Evolutionary conservation across 2,329 filamentous ascomycete species (phyloP).

Genomic region (Sclerotinia glacialis): DNA sequence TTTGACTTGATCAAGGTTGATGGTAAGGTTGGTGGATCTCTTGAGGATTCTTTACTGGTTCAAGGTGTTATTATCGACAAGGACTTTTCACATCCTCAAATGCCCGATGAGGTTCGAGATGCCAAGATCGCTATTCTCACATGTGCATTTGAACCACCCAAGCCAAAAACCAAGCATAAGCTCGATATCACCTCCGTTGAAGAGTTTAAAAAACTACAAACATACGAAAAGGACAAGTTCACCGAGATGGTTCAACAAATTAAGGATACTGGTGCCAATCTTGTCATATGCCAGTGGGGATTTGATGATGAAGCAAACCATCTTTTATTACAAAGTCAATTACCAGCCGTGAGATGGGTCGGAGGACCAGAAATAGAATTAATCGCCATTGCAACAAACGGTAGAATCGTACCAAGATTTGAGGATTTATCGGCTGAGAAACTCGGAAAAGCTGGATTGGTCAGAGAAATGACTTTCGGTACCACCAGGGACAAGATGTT

Average conservation of each 20-base stretch:
- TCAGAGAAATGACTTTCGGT: constrained; percentile 93
- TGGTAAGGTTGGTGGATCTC: constrained; percentile 89
- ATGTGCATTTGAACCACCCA: constrained; percentile 96
- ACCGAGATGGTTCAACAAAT: constrained; percentile 98
- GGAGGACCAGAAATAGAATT: constrained; percentile 97
- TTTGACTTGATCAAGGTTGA: constrained; percentile 99
- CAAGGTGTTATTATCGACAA: constrained; percentile 99
- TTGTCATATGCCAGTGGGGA: constrained; percentile 98
- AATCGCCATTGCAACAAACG: constrained; percentile 97
- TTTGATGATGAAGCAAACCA: constrained; percentile 99
- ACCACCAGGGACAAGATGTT: constrained; percentile 99
- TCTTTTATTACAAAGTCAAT: constrained; percentile 88
- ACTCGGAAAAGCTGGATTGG: constrained; percentile 83
- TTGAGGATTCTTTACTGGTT: constrained; percentile 91
- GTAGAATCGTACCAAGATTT: constrained; percentile 94
- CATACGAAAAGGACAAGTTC: constrained; percentile 94
- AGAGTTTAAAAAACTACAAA: constrained; percentile 97
- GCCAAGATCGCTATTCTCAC: constrained; percentile 97
- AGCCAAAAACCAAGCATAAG: constrained; percentile 99
- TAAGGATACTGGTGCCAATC: constrained; percentile 94
- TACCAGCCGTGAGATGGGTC: constrained; percentile 96
- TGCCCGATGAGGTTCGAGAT: constrained; percentile 92
- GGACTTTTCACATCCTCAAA: constrained; percentile 98
- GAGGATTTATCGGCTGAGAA: constrained; percentile 91
- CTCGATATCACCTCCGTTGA: constrained; percentile 95